These are phyloP conservation scores for Globisporangium heterothallicum DNA, from an alignment of 352 stramenopile species.

Conservation along the genomic window DNA sequence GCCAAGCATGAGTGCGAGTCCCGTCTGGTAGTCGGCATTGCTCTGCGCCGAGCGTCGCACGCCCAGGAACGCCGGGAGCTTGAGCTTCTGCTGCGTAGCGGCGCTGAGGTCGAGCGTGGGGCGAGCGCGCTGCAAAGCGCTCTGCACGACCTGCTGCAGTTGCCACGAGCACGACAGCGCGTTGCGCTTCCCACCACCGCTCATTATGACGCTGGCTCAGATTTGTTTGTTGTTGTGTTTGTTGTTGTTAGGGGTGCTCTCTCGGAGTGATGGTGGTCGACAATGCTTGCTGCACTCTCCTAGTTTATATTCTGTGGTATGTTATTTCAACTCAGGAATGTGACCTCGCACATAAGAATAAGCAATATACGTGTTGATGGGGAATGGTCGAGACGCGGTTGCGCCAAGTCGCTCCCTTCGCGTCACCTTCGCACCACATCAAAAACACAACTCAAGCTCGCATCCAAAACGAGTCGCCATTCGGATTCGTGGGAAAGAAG, in stretches of 20 bases:
- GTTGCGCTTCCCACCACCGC: slow-evolving; percentile 11
- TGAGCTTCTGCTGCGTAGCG: slow-evolving; percentile 9
- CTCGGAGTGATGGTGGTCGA: too few species aligned
- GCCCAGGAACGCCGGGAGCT: slow-evolving; percentile 37
- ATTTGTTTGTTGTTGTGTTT: too few species aligned
- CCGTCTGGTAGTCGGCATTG: slow-evolving; percentile 75
- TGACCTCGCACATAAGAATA: too few species aligned
- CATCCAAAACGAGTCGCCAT: not conserved
- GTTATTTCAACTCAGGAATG: too few species aligned
- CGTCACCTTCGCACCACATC: not conserved
- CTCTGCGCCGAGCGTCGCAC: slow-evolving; percentile 62
- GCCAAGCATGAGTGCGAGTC: slow-evolving; percentile 50
- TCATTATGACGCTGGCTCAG: too few species aligned
- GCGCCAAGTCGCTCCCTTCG: not conserved
- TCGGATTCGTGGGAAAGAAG: not conserved
- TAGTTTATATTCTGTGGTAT: too few species aligned
- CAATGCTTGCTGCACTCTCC: too few species aligned
- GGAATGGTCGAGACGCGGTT: too few species aligned
- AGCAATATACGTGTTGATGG: too few species aligned
- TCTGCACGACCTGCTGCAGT: slow-evolving; percentile 40
- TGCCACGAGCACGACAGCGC: slow-evolving; percentile 45
- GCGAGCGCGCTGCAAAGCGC: slow-evolving; percentile 28
- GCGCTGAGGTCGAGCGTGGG: slow-evolving; percentile 24
- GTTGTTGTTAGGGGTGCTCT: too few species aligned
- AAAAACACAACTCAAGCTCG: not conserved